These are phyloP conservation scores for Penicillium glabrum DNA, from an alignment of 2,329 filamentous ascomycete species.

Conservation along the genomic window DNA sequence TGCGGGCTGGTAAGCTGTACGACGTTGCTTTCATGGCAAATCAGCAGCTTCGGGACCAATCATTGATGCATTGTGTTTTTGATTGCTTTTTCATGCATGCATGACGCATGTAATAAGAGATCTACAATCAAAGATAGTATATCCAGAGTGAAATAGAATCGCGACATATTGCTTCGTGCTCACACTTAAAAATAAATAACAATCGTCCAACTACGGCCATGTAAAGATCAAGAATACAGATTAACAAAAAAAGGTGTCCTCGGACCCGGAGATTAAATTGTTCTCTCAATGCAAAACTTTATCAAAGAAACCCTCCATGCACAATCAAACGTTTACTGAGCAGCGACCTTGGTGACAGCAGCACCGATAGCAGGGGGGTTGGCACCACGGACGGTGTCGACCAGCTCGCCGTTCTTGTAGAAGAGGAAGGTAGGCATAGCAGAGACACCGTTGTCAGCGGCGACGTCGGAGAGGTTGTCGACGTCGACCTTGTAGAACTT, in stretches of 20 bases:
- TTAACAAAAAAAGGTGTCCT: neutral
- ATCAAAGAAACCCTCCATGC: neutral
- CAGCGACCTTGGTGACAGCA: constrained; percentile 24
- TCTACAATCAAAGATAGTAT: neutral
- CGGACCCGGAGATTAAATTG: neutral
- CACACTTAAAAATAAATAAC: neutral
- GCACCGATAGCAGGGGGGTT: constrained; percentile 68
- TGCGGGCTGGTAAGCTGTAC: neutral
- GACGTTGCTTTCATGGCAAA: neutral
- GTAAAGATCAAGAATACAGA: too few relatives aligned
- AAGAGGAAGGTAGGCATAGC: constrained; percentile 92
- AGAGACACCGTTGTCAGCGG: constrained; percentile 74
- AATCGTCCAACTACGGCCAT: neutral
- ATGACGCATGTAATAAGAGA: neutral
- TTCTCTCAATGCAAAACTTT: neutral
- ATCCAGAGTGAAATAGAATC: neutral
- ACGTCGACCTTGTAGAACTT: constrained; percentile 91
- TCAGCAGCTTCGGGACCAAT: neutral
- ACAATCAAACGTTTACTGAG: neutral
- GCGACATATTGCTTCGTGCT: neutral
- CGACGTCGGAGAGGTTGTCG: constrained; percentile 73
- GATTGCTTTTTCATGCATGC: constrained; percentile 3
- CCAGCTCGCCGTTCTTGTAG: constrained; percentile 76
- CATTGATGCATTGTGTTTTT: neutral
- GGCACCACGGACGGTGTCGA: constrained; percentile 74